Conservation (phyloP, 768 basidiomycete species). For the Trametes sanguinea region DNA sequence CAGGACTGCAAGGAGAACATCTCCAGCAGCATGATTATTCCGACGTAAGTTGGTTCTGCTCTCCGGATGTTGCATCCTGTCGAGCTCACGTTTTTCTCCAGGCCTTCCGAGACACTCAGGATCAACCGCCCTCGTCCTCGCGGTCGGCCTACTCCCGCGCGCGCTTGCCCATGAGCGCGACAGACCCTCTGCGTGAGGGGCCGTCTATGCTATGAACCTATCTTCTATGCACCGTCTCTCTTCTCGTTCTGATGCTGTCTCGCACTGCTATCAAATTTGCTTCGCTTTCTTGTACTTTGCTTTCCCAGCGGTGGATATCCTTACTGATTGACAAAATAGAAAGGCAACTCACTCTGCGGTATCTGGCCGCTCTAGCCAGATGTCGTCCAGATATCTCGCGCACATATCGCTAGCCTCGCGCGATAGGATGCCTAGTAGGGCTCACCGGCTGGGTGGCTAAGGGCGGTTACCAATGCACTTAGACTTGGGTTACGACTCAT, state of each 20-base stretch:
- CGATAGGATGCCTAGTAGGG: no score
- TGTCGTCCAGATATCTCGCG: no score
- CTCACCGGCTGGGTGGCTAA: no score
- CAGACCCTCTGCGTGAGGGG: neutral
- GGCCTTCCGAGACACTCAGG: conserved; percentile 44
- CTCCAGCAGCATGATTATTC: conserved; percentile 42
- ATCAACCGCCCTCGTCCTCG: conserved; percentile 49
- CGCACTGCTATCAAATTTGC: conserved; percentile 12
- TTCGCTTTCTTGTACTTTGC: conserved; percentile 11
- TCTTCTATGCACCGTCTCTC: conserved; percentile 30
- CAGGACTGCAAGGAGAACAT: conserved; percentile 48
- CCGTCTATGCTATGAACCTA: conserved; percentile 37
- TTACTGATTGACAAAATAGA: no score
- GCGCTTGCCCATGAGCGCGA: conserved; percentile 13
- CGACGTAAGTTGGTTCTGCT: conserved; percentile 53
- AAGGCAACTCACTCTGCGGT: no score
- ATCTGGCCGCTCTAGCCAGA: no score
- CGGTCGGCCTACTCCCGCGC: conserved; percentile 42
- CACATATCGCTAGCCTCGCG: no score
- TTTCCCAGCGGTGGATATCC: no score
- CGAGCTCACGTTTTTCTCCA: conserved; percentile 18
- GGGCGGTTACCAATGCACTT: no score
- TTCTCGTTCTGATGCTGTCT: conserved; percentile 18
- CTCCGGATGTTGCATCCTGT: no score
- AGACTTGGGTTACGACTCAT: no score